Percentiles rank a stretch among this genome's conserved stretches.
Evolutionary conservation across 352 stramenopile genomes (phyloP).

Genomic region (Pythium aquatile): DNA sequence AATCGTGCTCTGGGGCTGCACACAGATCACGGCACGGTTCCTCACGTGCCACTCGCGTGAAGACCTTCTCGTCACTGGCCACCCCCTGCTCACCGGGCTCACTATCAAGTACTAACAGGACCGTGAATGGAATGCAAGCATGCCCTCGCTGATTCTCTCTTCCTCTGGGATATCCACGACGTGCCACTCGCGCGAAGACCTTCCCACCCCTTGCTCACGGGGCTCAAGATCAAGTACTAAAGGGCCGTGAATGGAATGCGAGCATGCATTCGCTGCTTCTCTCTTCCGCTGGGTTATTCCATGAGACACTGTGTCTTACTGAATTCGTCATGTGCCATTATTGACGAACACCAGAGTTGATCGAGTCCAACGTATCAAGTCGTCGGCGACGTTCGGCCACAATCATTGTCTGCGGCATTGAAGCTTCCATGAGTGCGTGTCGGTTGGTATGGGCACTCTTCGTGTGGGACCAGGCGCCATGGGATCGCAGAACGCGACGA

Average conservation of each 20-base stretch:
- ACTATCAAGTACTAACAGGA: conserved; percentile 56
- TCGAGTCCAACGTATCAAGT: background rate
- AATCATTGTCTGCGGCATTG: background rate
- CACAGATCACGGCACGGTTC: conserved; percentile 74
- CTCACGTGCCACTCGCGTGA: conserved; percentile 66
- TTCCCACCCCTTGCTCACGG: too few species aligned
- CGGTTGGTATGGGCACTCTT: too few species aligned
- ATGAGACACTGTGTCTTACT: too few species aligned
- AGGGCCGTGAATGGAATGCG: too few species aligned
- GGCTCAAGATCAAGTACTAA: too few species aligned
- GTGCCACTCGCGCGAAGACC: too few species aligned
- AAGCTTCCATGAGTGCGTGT: too few species aligned
- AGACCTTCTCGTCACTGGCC: conserved; percentile 57
- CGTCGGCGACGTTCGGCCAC: background rate
- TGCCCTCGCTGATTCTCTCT: too few species aligned
- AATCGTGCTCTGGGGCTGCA: conserved; percentile 74
- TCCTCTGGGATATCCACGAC: too few species aligned
- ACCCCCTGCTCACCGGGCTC: conserved; percentile 71
- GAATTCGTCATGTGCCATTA: background rate
- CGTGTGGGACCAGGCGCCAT: background rate
- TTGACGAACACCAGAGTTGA: background rate
- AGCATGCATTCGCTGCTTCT: too few species aligned
- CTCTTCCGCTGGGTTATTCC: too few species aligned
- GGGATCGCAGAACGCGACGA: background rate
- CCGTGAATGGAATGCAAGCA: too few species aligned